Conservation (phyloP, 2,329 filamentous ascomycete species). For the Dothistroma pini region DNA sequence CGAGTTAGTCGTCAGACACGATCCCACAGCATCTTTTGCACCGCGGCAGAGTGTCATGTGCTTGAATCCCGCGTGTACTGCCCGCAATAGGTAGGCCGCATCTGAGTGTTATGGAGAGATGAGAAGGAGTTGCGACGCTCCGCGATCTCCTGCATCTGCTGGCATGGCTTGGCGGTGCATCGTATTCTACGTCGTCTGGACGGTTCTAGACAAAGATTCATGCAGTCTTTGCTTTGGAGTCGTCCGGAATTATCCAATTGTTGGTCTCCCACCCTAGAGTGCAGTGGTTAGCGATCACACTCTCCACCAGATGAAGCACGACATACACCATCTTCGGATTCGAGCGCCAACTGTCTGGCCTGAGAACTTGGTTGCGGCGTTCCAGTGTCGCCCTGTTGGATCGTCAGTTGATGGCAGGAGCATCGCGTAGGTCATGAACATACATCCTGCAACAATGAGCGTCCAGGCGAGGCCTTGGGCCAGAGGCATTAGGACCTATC, state of each 20-base stretch:
- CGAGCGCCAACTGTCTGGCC: constrained; percentile 74
- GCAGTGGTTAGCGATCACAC: background rate
- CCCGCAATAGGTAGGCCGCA: background rate
- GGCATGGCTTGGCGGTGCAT: background rate
- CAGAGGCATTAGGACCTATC: constrained; percentile 76
- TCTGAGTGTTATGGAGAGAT: background rate
- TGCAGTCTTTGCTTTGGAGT: constrained; percentile 3
- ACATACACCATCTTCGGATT: constrained; percentile 74
- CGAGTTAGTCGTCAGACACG: background rate
- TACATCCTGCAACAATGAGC: constrained; percentile 62
- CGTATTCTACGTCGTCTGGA: background rate
- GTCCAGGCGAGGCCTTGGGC: constrained; percentile 88
- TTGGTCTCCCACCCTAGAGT: constrained; percentile 70
- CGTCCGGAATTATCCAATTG: constrained; percentile 71
- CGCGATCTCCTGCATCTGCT: background rate
- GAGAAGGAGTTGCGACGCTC: background rate
- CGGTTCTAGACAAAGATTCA: background rate
- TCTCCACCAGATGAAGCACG: background rate
- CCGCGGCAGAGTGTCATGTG: background rate
- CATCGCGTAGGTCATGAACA: background rate
- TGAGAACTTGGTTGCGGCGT: constrained; percentile 69
- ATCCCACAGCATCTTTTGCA: background rate
- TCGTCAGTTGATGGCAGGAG: background rate
- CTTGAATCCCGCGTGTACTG: background rate
- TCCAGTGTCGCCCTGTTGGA: constrained; percentile 70